phyloP scores from a whole-genome alignment of 768 basidiomycete genomes.

The Suillus cothurnatus region DNA sequence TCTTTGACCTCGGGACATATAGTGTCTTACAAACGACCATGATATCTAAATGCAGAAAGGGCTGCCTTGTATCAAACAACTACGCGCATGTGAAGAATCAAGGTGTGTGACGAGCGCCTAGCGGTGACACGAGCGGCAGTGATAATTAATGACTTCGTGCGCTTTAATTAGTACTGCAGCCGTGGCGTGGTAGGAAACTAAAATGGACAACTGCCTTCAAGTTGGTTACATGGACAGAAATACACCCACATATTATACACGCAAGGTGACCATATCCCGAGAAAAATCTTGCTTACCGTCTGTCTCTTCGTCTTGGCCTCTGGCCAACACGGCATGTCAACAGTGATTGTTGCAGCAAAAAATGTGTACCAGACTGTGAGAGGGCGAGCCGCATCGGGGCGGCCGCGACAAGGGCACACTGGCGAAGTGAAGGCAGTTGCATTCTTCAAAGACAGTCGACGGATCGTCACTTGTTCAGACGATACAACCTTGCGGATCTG shows the following conservation, averaged over 20 bases:
- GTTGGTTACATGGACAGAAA: background rate
- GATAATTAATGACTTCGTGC: background rate
- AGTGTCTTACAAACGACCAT: background rate
- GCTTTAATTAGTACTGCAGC: background rate
- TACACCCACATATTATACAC: background rate
- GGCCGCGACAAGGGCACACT: slow-evolving; percentile 19
- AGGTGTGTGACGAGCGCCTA: background rate
- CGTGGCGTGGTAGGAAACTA: background rate
- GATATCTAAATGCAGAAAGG: background rate
- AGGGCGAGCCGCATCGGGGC: too few species aligned
- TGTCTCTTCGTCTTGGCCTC: background rate
- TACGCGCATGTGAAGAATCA: background rate
- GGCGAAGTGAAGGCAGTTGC: slow-evolving; percentile 29
- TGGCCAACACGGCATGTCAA: background rate
- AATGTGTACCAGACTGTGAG: background rate
- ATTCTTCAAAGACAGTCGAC: slow-evolving; percentile 31
- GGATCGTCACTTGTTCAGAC: slow-evolving; percentile 26
- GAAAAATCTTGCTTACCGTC: background rate
- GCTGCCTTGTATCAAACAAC: background rate
- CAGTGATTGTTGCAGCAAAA: background rate
- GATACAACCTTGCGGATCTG: slow-evolving; percentile 25
- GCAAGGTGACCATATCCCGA: background rate
- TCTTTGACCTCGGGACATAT: background rate
- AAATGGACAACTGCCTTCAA: background rate
- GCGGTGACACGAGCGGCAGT: background rate